phyloP scores from a whole-genome alignment of 257 asterid genomes.

The Solanum appendiculatum region DNA sequence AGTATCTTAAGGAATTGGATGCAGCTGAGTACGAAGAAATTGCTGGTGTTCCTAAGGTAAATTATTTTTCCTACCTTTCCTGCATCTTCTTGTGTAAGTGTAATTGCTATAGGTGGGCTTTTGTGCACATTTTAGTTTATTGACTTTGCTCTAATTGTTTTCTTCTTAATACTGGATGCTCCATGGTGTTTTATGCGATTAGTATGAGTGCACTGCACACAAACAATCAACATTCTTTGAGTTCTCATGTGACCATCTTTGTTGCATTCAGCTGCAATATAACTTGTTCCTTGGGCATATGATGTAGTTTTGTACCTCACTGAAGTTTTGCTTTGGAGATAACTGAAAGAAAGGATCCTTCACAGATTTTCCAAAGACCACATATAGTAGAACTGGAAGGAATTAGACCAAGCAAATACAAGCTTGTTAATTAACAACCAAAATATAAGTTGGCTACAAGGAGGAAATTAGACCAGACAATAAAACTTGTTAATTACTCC shows the following conservation, averaged over 20 bases:
- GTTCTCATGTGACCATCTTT: not conserved
- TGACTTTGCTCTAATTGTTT: not conserved
- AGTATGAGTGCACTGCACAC: not conserved
- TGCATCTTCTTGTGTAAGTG: not conserved
- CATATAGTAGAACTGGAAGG: slow-evolving; percentile 52
- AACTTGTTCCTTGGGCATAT: not conserved
- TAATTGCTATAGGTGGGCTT: not conserved
- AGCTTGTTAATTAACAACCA: not conserved
- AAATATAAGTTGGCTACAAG: not conserved
- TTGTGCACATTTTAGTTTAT: not conserved
- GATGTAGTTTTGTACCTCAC: slow-evolving; percentile 36
- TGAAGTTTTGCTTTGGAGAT: slow-evolving; percentile 49
- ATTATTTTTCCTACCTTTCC: not conserved
- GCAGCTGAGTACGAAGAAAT: slow-evolving; percentile 84
- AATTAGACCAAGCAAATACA: not conserved
- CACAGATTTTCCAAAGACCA: slow-evolving; percentile 56
- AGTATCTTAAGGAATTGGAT: slow-evolving; percentile 61
- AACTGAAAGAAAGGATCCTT: slow-evolving; percentile 65
- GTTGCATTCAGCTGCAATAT: not conserved
- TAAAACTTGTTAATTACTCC: not conserved
- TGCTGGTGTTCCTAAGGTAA: slow-evolving; percentile 33
- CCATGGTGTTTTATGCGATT: not conserved
- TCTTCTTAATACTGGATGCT: not conserved
- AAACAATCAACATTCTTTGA: not conserved
- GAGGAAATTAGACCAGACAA: not conserved